A percentile compares a stretch with the other conserved stretches of the same genome.
These are phyloP conservation scores for Chenopodium suecicum DNA, from an alignment of 148 eudicot genomes.

Conservation along the genomic window DNA sequence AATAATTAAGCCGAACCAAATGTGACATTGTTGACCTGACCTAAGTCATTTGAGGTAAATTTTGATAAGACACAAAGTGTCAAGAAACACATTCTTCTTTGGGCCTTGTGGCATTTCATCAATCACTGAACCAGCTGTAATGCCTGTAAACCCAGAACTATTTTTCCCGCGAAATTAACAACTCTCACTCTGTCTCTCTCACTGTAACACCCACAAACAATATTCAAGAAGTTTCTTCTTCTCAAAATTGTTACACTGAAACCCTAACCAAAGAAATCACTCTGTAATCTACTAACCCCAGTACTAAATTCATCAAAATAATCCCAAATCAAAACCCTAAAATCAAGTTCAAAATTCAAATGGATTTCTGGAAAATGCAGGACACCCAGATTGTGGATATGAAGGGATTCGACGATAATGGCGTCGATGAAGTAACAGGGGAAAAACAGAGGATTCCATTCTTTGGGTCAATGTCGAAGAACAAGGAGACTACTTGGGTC, in stretches of 20 bases:
- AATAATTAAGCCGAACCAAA: too few relatives aligned
- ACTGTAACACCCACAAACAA: too few relatives aligned
- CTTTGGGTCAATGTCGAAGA: conserved; percentile 55
- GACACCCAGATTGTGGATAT: conserved; percentile 32
- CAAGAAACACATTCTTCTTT: too few relatives aligned
- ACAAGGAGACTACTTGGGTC: conserved; percentile 68
- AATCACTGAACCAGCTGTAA: neutral
- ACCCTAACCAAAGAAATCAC: neutral
- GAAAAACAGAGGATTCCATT: conserved; percentile 50
- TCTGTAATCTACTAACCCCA: neutral
- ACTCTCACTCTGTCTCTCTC: neutral
- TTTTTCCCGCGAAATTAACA: conserved; percentile 23
- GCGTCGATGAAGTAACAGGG: conserved; percentile 13
- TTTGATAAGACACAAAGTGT: too few relatives aligned
- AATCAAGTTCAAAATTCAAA: neutral
- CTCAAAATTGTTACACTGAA: too few relatives aligned
- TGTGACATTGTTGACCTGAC: too few relatives aligned
- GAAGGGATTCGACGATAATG: conserved; percentile 9
- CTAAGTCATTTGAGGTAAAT: too few relatives aligned
- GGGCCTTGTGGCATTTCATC: too few relatives aligned
- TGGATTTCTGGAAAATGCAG: conserved; percentile 28
- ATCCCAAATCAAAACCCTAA: conserved; percentile 11
- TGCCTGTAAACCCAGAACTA: neutral
- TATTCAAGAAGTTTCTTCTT: too few relatives aligned
- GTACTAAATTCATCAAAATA: neutral